These are phyloP conservation scores for Fusarium algeriense DNA, from an alignment of 2,329 filamentous ascomycete species.

Conservation along the genomic window DNA sequence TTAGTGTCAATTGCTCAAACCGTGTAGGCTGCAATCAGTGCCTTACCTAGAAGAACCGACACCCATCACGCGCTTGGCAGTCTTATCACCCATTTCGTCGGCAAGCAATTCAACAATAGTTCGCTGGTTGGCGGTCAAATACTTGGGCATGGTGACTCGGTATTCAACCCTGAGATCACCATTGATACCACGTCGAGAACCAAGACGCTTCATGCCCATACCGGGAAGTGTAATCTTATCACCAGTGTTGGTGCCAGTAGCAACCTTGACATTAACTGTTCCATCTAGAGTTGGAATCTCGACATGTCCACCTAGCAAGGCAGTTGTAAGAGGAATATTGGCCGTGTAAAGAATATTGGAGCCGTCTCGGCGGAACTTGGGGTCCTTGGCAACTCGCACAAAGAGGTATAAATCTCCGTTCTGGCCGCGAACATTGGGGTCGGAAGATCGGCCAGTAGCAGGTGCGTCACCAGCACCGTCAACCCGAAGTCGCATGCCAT, in stretches of 20 bases:
- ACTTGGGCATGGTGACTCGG: constrained; percentile 95
- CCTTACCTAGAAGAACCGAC: constrained; percentile 60
- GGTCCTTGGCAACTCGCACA: constrained; percentile 88
- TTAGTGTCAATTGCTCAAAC: constrained; percentile 11
- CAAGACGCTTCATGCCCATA: constrained; percentile 93
- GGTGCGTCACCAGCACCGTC: constrained; percentile 90
- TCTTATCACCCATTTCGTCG: constrained; percentile 94
- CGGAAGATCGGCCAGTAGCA: constrained; percentile 76
- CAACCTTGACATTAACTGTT: constrained; percentile 89
- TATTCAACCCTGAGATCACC: constrained; percentile 96
- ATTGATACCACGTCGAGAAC: constrained; percentile 71
- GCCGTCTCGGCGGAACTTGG: constrained; percentile 88
- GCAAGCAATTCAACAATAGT: constrained; percentile 96
- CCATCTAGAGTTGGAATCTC: constrained; percentile 90
- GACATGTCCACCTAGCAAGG: constrained; percentile 90
- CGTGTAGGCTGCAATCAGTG: not conserved
- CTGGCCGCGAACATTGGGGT: constrained; percentile 72
- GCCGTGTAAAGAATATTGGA: constrained; percentile 95
- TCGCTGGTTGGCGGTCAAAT: constrained; percentile 88
- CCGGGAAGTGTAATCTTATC: constrained; percentile 90
- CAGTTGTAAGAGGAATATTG: constrained; percentile 90
- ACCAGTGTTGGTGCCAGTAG: constrained; percentile 90
- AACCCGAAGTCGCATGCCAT: constrained; percentile 92
- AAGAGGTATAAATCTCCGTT: constrained; percentile 92
- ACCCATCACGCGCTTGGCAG: constrained; percentile 93